A percentile compares a stretch with the other conserved stretches of the same genome.
Conservation (phyloP, 2,329 filamentous ascomycete species). For the Helminthosporium solani region DNA sequence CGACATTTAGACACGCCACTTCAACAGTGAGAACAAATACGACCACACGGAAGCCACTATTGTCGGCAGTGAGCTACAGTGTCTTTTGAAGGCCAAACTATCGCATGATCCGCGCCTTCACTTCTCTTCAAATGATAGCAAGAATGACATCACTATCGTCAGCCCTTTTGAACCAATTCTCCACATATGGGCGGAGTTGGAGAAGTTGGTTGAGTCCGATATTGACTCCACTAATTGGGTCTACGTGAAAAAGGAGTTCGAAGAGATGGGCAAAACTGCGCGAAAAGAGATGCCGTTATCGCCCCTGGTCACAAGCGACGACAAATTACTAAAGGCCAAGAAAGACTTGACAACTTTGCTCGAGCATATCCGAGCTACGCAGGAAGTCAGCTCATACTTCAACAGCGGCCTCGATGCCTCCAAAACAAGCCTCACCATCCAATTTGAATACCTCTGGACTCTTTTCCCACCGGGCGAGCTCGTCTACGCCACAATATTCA, state of each 20-base stretch:
- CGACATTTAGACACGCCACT: slow-evolving; percentile 6
- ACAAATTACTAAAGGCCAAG: slow-evolving; percentile 4
- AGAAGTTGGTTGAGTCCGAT: slow-evolving; percentile 1
- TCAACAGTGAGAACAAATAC: slow-evolving; percentile 9
- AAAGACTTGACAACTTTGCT: slow-evolving; percentile 6
- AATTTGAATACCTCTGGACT: slow-evolving; percentile 11
- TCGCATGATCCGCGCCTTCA: slow-evolving; percentile 12
- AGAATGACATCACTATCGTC: slow-evolving; percentile 4
- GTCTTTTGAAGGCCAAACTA: slow-evolving; percentile 7
- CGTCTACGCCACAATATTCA: slow-evolving; percentile 7
- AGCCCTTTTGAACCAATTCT: slow-evolving; percentile 16
- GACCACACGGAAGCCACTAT: slow-evolving; percentile 10
- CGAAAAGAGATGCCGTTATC: background rate
- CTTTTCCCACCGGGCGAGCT: slow-evolving; percentile 13
- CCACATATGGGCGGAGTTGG: slow-evolving; percentile 6
- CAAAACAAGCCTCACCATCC: slow-evolving; percentile 4
- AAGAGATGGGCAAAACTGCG: background rate
- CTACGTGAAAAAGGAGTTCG: background rate
- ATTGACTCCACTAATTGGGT: slow-evolving; percentile 1
- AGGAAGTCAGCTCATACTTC: slow-evolving; percentile 3
- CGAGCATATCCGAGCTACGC: slow-evolving; percentile 2
- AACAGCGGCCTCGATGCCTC: slow-evolving; percentile 1
- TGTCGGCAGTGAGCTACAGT: slow-evolving; percentile 7
- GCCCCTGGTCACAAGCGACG: background rate
- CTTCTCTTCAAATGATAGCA: slow-evolving; percentile 3